phyloP scores from a whole-genome alignment of 2,329 filamentous ascomycete genomes.

The Sporothrix humicola region DNA sequence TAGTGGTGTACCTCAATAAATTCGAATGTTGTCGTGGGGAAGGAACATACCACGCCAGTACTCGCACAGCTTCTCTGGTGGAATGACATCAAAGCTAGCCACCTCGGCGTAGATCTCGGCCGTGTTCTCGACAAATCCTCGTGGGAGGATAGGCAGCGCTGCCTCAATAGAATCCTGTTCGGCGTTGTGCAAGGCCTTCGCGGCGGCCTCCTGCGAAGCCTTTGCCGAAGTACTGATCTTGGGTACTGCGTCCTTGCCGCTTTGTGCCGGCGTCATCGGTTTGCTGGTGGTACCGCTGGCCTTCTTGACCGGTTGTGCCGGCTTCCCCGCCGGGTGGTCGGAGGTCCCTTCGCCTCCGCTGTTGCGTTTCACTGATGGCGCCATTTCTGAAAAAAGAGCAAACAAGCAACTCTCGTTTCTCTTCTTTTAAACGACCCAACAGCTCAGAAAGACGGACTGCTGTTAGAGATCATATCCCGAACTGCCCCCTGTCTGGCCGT shows the following conservation, averaged over 20 bases:
- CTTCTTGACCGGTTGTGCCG: not conserved
- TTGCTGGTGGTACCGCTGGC: not conserved
- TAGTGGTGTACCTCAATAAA: not conserved
- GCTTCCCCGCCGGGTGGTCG: not conserved
- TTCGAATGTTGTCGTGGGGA: not conserved
- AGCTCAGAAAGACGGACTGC: not conserved
- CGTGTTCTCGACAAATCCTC: constrained; percentile 63
- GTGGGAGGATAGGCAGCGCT: constrained; percentile 56
- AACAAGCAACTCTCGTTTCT: not conserved
- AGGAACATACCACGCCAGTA: constrained; percentile 60
- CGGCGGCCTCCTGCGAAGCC: not conserved
- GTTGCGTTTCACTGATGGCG: not conserved
- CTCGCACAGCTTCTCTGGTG: constrained; percentile 59
- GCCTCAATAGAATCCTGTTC: constrained; percentile 23
- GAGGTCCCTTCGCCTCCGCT: not conserved
- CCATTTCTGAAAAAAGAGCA: not conserved
- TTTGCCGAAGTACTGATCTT: not conserved
- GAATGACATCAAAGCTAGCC: constrained; percentile 56
- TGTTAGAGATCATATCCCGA: constrained; percentile 8
- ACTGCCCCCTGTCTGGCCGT: not conserved
- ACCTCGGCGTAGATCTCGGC: constrained; percentile 59
- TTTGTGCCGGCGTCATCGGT: no score
- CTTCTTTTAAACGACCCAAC: not conserved
- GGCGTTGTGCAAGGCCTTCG: not conserved
- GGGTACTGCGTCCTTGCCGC: not conserved